Evolutionary conservation across 768 basidiomycete species (phyloP), one percentile per base, ranked within the genome.

Genomic region (Lactarius trivialis): DNA sequence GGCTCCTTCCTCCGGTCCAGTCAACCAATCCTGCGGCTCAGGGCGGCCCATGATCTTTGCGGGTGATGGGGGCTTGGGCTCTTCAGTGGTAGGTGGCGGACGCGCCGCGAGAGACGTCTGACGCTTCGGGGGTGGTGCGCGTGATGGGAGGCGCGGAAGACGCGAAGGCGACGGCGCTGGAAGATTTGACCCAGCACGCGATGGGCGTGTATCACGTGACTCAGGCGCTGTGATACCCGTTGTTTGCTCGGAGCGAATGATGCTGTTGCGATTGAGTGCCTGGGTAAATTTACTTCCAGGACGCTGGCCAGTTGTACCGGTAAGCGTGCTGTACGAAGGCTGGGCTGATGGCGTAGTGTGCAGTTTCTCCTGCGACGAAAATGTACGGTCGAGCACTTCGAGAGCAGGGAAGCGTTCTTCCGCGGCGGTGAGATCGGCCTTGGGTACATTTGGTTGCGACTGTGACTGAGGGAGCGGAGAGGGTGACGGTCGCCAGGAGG

Each of bases 351-450:
- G 11, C n/a, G 55, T 26, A 17, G 48, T 24, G 1, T 53, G 21
- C 7, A 32, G 39, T 43, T 60, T 58, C 34, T 39, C 53, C 17
- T 60, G 58, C 19, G 56, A 63, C 32, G 58, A 52, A 64, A 83
- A 81, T 11, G 75, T 75, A 26, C 83, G 81, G 72, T 92, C 88
- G 7, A 95, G 76, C 62, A 90, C 88, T 71, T 96, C 94, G 45
- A 97, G 75, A 0, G 94, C 89, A 0, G 94, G 94, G 72, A 91
- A 97, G 56, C 91, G 81, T 33, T 84, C 80, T 72, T 94, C 92
- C 19, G 78, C 81, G 48, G 78, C 81, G 48, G 81, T 76, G 26
- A 79, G 70, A 33, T 79, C 77, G 24, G 79, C 76, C 43, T 70
- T 69, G 43, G 75, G 76, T 19, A 60, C 55, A n/a, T 21, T 41